Conservation (phyloP, 345 rosid species). For the Noccaea bulbosa region DNA sequence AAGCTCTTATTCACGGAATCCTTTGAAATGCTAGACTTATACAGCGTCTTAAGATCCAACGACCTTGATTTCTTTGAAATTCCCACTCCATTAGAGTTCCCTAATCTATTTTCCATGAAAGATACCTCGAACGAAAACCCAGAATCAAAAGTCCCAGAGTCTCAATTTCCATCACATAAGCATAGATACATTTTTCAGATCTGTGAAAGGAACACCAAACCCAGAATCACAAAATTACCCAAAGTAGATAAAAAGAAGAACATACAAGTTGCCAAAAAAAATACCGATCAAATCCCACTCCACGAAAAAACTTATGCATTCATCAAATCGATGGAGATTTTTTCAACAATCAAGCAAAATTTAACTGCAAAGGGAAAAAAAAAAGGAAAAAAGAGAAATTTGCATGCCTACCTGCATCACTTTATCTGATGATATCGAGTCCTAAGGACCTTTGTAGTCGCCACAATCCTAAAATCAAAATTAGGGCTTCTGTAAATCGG, state of each 20-base stretch:
- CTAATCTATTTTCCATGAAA: slow-evolving; percentile 85
- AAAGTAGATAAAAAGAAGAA: slow-evolving; percentile 30
- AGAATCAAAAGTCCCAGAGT: slow-evolving; percentile 36
- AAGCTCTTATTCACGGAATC: slow-evolving; percentile 53
- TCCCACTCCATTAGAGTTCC: slow-evolving; percentile 72
- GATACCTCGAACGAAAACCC: slow-evolving; percentile 48
- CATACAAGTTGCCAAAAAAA: slow-evolving; percentile 28
- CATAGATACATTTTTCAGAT: slow-evolving; percentile 56
- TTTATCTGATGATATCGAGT: slow-evolving; percentile 34
- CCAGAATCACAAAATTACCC: slow-evolving; percentile 39
- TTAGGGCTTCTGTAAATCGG: slow-evolving; percentile 49
- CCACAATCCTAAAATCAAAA: slow-evolving; percentile 42
- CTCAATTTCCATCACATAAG: slow-evolving; percentile 45
- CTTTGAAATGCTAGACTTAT: slow-evolving; percentile 54
- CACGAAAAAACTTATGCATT: slow-evolving; percentile 8
- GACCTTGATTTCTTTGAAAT: slow-evolving; percentile 79
- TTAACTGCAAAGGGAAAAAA: not conserved
- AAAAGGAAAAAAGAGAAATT: not conserved
- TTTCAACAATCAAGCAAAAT: slow-evolving; percentile 24
- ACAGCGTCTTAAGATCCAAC: slow-evolving; percentile 89
- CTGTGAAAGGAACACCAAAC: slow-evolving; percentile 51
- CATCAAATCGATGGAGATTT: slow-evolving; percentile 22
- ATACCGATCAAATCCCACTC: slow-evolving; percentile 38
- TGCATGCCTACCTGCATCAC: slow-evolving; percentile 50
- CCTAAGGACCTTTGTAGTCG: slow-evolving; percentile 36